These are phyloP conservation scores for Groenewaldozyma auringiensis DNA, from an alignment of 1,139 yeast genomes.

Conservation along the genomic window DNA sequence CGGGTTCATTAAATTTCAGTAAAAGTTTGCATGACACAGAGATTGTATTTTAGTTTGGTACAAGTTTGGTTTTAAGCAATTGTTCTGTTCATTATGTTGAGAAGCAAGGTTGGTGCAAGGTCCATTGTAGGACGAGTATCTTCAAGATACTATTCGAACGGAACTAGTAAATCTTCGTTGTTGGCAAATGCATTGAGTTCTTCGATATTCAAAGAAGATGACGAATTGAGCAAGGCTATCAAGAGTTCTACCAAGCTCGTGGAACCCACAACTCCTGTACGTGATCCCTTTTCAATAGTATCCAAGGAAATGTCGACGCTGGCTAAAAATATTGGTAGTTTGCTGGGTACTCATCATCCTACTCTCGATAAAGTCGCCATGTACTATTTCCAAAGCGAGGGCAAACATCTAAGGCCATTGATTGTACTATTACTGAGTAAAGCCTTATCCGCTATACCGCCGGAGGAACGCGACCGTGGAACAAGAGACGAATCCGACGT, in stretches of 20 bases:
- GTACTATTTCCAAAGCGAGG: constrained; percentile 92
- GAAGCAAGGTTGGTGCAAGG: not conserved
- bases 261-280: constrained; percentile 52
- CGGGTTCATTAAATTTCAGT: no score
- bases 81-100: no score
- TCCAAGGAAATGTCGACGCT: constrained; percentile 88
- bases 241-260: constrained; percentile 75
- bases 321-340: constrained; percentile 76
- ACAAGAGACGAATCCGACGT: constrained; percentile 30
- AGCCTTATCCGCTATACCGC: constrained; percentile 72
- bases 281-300: constrained; percentile 88
- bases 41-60: no score
- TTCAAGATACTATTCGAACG: constrained; percentile 2
- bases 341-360: constrained; percentile 92
- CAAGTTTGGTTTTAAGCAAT: no score
- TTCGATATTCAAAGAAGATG: constrained; percentile 5
- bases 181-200: not conserved
- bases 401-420: constrained; percentile 90
- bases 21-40: no score
- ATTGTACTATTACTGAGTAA: constrained; percentile 76
- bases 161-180: constrained; percentile 9
- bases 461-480: constrained; percentile 54
- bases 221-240: constrained; percentile 45
- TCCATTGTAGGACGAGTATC: not conserved
- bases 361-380: constrained; percentile 82